These are phyloP conservation scores for Colletotrichum tabaci DNA, from an alignment of 2,329 filamentous ascomycete species.

Conservation along the genomic window DNA sequence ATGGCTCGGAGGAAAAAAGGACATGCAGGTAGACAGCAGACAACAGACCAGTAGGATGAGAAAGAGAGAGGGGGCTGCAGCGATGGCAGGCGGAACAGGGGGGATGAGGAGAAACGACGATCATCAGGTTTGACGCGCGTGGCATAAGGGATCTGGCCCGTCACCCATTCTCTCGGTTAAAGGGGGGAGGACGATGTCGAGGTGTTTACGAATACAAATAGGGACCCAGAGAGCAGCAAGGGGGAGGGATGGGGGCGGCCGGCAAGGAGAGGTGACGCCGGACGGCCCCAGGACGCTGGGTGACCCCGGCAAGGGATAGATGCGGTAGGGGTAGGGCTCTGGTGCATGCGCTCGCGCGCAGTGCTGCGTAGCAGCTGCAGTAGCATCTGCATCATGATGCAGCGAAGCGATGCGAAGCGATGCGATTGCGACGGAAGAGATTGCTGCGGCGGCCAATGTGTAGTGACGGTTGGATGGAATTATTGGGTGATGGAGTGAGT, in stretches of 20 bases:
- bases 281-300: conserved; percentile 23
- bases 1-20: not conserved
- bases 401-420: not conserved
- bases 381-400: not conserved
- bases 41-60: not conserved
- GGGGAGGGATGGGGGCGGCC: not conserved
- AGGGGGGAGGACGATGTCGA: not conserved
- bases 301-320: conserved; percentile 29
- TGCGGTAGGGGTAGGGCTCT: conserved; percentile 21
- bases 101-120: conserved; percentile 26
- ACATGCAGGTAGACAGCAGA: not conserved
- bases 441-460: conserved; percentile 8
- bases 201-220: not conserved
- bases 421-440: conserved; percentile 10
- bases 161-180: conserved; percentile 23
- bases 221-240: not conserved
- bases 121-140: conserved; percentile 31
- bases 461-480: not conserved
- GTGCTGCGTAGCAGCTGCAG: not conserved
- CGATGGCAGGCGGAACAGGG: conserved; percentile 15
- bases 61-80: not conserved
- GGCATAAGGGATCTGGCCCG: conserved; percentile 18
- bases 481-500: no score
- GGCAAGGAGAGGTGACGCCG: not conserved
- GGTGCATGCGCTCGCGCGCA: not conserved